A percentile compares a stretch with the other conserved stretches of the same genome.
Evolutionary conservation across 768 basidiomycete genomes (phyloP).

Genomic region (Amyloporia xantha): DNA sequence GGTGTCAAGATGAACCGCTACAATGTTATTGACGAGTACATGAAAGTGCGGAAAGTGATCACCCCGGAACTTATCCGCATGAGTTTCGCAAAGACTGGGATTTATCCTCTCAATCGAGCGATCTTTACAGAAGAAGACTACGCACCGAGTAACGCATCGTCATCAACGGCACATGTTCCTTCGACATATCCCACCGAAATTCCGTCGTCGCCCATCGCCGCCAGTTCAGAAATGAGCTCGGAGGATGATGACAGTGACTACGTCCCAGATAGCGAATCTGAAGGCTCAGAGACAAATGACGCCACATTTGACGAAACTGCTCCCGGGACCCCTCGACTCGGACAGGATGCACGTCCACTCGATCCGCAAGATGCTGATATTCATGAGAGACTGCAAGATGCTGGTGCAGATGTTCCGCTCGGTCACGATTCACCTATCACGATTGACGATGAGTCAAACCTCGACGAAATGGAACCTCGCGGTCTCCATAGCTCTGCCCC

Average conservation of each 20-base stretch:
- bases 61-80: not conserved
- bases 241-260: not conserved
- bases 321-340: no score
- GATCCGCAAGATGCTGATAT: not conserved
- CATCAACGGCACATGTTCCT: not conserved
- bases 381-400: not conserved
- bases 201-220: not conserved
- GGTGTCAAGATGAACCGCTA: not conserved
- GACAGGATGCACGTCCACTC: no score
- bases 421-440: no score
- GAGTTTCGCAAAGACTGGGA: not conserved
- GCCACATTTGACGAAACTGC: no score
- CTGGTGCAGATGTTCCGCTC: no score
- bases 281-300: no score
- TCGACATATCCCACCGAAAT: not conserved
- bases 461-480: no score
- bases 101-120: not conserved
- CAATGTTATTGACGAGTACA: constrained; percentile 10
- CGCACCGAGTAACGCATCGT: not conserved
- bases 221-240: not conserved
- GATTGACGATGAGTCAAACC: no score
- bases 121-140: constrained; percentile 1
- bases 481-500: not conserved
- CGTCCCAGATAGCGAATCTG: not conserved
- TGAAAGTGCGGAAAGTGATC: not conserved